These are phyloP conservation scores for Colletotrichum chrysophilum DNA, from an alignment of 2,329 filamentous ascomycete species.

Conservation along the genomic window DNA sequence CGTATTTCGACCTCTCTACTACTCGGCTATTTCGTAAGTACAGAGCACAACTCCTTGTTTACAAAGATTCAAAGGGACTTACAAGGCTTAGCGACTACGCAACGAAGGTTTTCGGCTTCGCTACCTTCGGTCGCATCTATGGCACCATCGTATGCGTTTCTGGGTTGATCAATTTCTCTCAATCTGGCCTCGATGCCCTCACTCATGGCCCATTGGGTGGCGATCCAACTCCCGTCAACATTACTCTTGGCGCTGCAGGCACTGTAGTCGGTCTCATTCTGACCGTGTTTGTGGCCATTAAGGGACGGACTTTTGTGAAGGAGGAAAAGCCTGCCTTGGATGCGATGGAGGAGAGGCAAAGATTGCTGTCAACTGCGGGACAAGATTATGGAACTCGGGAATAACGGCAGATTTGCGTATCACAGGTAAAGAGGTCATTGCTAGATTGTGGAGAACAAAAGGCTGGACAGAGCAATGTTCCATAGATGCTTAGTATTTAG, in stretches of 20 bases:
- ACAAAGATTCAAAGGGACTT: accelerated
- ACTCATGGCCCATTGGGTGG: slow-evolving; percentile 67
- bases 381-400: not conserved
- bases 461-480: not conserved
- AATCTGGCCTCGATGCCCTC: slow-evolving; percentile 71
- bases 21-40: slow-evolving; percentile 71
- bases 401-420: not conserved
- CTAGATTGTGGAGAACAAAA: not conserved
- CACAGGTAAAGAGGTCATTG: not conserved
- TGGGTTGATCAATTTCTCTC: slow-evolving; percentile 73
- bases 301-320: slow-evolving; percentile 18
- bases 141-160: slow-evolving; percentile 77
- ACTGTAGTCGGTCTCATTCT: slow-evolving; percentile 59
- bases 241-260: slow-evolving; percentile 58
- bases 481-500: accelerated
- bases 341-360: slow-evolving; percentile 1
- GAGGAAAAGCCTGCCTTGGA: slow-evolving; percentile 8
- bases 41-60: not conserved
- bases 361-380: not conserved
- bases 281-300: slow-evolving; percentile 56
- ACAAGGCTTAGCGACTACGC: slow-evolving; percentile 62
- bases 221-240: slow-evolving; percentile 69
- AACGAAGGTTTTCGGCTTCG: slow-evolving; percentile 82
- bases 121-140: slow-evolving; percentile 82
- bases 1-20: slow-evolving; percentile 76